Evolutionary conservation across 2,329 filamentous ascomycete genomes (phyloP), one percentile per base, ranked within the genome.

Genomic region (Monosporascus sp.): DNA sequence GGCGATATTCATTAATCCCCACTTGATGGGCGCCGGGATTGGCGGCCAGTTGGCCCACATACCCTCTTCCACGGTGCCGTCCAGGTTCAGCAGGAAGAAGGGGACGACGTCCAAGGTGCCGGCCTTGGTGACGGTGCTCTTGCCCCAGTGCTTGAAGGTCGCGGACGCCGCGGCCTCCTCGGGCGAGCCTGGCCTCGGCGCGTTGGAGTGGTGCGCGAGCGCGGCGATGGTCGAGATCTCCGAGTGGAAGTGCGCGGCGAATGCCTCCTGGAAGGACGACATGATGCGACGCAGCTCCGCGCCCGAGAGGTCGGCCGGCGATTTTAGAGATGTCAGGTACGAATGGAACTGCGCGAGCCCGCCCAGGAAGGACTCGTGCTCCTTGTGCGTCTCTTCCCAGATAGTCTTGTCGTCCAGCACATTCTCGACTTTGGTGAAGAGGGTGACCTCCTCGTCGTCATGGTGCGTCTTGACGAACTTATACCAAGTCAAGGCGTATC

Each of bases 61-160:
- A 24, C 81, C 82, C 6, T 78, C 78, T 67, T 87, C 84, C 15
- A 65, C 74, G 3, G 77, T 82, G 42, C 72, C 68, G 64, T 87
- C 84, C 22, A 85, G 68, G 62, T 86, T 86, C 57, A 85, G 66
- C 52, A 86, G 63, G 70, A 86, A 85, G 60, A 87, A 85, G 1
- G 83, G 82, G 17, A 86, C 77, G 0, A 83, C 82, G 54, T 85
- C 82, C 18, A 76, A 71, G 38, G 76, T 72, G 27, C 81, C 80
- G 0, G 80, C 81, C 68, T 84, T 84, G 47, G 73, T 79, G n/a
- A 85, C 78, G 2, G 81, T 84, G 64, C 73, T 78, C 73, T 84
- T 84, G 54, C 82, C 82, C 81, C 81, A 85, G 2, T 72, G 66
- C 70, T 81, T 81, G 70, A 85, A 84, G 2, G 76, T 74, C 6